These are phyloP conservation scores for Cladobotryum mycophilum DNA, from an alignment of 2,329 filamentous ascomycete species.

Conservation along the genomic window DNA sequence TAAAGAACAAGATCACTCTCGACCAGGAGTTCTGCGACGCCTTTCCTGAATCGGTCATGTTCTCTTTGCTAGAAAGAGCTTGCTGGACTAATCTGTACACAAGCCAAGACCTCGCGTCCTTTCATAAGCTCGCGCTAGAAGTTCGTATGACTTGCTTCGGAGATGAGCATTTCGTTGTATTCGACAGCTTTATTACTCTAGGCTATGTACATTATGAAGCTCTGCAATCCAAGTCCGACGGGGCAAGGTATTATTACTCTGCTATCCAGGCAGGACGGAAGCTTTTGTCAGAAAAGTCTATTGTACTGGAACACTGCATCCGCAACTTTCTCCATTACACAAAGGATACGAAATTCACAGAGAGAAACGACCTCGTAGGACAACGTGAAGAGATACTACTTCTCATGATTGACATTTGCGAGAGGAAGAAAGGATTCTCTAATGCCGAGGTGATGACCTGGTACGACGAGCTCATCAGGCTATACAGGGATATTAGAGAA, in stretches of 20 bases:
- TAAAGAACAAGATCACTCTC: constrained; percentile 22
- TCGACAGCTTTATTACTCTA: constrained; percentile 32
- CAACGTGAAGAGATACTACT: no score
- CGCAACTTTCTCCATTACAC: no score
- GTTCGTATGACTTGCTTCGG: constrained; percentile 31
- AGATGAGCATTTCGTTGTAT: constrained; percentile 27
- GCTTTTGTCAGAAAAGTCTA: constrained; percentile 26
- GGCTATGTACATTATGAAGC: constrained; percentile 25
- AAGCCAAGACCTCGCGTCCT: constrained; percentile 19
- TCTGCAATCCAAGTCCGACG: constrained; percentile 17
- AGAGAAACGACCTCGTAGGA: no score
- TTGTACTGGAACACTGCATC: constrained; percentile 29
- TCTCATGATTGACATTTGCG: no score
- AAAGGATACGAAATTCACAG: no score
- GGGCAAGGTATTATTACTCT: constrained; percentile 30
- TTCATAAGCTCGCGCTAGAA: constrained; percentile 28
- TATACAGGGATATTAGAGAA: no score
- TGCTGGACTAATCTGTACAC: constrained; percentile 23
- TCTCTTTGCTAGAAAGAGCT: constrained; percentile 29
- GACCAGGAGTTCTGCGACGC: constrained; percentile 27
- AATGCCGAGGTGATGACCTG: no score
- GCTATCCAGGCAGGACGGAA: constrained; percentile 26
- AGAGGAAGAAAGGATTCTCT: no score
- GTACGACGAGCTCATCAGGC: no score
- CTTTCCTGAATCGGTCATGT: constrained; percentile 31